Conservation (phyloP, 2,329 filamentous ascomycete species). For the Fusarium sp. region DNA sequence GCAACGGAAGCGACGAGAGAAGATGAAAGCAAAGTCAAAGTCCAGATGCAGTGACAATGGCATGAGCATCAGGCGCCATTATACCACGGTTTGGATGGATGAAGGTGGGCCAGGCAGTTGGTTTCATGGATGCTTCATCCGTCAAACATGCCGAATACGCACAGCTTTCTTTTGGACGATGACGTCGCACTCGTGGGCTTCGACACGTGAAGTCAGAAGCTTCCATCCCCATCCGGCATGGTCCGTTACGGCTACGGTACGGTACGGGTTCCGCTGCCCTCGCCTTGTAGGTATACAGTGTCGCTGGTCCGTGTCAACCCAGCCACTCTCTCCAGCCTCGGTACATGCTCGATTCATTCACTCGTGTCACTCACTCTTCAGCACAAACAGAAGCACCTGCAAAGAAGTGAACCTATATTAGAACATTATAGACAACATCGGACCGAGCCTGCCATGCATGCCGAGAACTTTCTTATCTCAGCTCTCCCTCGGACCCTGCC, state of each 20-base stretch:
- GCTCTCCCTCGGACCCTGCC: background rate
- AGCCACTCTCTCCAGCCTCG: constrained; percentile 2
- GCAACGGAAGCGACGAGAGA: constrained; percentile 6
- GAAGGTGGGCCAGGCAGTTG: constrained; percentile 29
- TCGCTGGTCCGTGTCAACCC: background rate
- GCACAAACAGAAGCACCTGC: background rate
- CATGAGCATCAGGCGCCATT: constrained; percentile 33
- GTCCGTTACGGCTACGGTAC: background rate
- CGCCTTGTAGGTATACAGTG: background rate
- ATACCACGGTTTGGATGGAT: constrained; percentile 19
- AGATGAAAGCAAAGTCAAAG: constrained; percentile 9
- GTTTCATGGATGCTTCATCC: constrained; percentile 26
- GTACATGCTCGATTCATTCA: constrained; percentile 2
- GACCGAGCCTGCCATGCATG: background rate
- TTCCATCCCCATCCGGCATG: constrained; percentile 28
- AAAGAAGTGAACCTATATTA: background rate
- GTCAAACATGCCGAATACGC: background rate
- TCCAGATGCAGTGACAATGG: constrained; percentile 26
- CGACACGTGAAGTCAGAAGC: constrained; percentile 45
- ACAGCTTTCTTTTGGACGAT: constrained; percentile 8
- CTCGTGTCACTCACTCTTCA: background rate
- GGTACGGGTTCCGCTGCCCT: constrained; percentile 20
- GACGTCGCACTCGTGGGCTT: constrained; percentile 28
- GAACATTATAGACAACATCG: background rate
- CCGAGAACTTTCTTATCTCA: background rate